These are phyloP conservation scores for Serendipita sp. DNA, from an alignment of 768 basidiomycete genomes.

Conservation along the genomic window DNA sequence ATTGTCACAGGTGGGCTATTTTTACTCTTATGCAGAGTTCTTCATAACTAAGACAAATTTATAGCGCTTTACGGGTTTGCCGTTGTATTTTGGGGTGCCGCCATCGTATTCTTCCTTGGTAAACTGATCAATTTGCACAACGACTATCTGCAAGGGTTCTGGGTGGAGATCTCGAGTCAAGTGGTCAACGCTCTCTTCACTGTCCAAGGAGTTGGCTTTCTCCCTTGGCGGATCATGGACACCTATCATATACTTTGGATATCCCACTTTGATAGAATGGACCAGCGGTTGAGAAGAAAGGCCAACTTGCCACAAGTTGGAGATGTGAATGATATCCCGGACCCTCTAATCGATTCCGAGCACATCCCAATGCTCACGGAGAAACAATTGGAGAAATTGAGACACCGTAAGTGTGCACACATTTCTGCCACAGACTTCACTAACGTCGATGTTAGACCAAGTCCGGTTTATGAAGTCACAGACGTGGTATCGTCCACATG, in stretches of 20 bases:
- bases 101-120: conserved; percentile 56
- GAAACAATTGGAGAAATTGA: conserved; percentile 45
- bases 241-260: conserved; percentile 37
- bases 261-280: conserved; percentile 53
- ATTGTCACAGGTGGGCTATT: conserved; percentile 16
- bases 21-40: background rate
- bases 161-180: conserved; percentile 69
- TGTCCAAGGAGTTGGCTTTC: conserved; percentile 29
- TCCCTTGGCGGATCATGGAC: conserved; percentile 34
- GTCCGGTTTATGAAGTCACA: conserved; percentile 50
- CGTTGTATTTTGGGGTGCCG: conserved; percentile 74
- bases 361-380: conserved; percentile 58
- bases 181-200: conserved; percentile 41
- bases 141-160: conserved; percentile 52
- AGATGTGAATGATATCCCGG: conserved; percentile 67
- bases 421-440: background rate
- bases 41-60: background rate
- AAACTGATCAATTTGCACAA: conserved; percentile 61
- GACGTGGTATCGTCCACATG: conserved; percentile 80
- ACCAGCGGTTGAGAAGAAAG: conserved; percentile 39
- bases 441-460: conserved; percentile 34
- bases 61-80: conserved; percentile 59
- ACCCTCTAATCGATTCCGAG: conserved; percentile 54
- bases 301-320: conserved; percentile 53
- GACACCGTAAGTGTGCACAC: conserved; percentile 35